Evolutionary conservation across 2,329 filamentous ascomycete species (phyloP).

Genomic region (Cladosporium sp.): DNA sequence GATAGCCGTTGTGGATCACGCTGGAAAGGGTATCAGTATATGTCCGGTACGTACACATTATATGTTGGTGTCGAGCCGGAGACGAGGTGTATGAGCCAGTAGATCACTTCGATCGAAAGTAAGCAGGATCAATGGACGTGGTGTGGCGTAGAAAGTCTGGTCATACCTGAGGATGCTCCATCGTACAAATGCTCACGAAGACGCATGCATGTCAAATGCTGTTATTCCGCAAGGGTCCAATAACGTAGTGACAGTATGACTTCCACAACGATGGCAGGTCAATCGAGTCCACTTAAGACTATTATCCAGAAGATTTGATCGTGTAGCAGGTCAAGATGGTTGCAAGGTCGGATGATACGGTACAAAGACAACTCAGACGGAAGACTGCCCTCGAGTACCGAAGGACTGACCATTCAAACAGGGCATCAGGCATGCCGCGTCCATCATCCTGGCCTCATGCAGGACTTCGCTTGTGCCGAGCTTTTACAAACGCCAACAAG

Average conservation of each 20-base stretch:
- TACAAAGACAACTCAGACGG: not conserved
- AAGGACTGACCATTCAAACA: not conserved
- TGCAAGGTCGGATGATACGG: no score
- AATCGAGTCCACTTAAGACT: no score
- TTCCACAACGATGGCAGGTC: not conserved
- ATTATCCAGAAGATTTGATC: no score
- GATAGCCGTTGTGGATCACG: conserved; percentile 23
- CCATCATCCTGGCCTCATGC: not conserved
- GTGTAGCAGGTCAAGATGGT: no score
- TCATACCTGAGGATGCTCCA: conserved; percentile 7
- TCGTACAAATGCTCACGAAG: not conserved
- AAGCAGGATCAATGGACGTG: not conserved
- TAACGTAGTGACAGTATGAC: not conserved
- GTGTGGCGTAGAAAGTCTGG: not conserved
- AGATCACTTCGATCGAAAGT: not conserved
- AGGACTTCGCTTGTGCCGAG: not conserved
- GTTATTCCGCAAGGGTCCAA: not conserved
- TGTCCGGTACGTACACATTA: not conserved
- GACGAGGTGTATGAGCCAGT: no score
- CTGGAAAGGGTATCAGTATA: not conserved
- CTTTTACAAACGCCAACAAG: conserved; percentile 1
- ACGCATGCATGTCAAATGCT: not conserved
- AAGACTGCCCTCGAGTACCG: not conserved
- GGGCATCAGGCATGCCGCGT: not conserved
- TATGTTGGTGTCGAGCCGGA: no score